Conservation (phyloP, 1,284 basidiomycete species). For the Sparassis latifolia region DNA sequence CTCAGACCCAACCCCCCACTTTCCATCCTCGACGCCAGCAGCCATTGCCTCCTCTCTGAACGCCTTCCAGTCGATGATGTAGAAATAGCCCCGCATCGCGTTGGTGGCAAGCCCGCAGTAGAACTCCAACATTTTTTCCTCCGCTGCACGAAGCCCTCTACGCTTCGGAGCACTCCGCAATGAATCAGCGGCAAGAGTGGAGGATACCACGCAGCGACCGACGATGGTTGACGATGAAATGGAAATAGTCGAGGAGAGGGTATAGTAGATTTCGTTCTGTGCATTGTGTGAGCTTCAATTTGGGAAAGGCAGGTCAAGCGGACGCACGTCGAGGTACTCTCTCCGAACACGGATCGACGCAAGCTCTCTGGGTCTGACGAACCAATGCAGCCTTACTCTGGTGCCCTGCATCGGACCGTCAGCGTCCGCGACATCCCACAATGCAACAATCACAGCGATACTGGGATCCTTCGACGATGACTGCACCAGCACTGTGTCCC, state of each 20-base stretch:
- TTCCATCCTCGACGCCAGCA: constrained; percentile 16
- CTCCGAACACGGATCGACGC: constrained; percentile 49
- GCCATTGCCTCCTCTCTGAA: constrained; percentile 37
- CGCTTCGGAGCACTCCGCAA: neutral
- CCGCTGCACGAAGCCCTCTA: neutral
- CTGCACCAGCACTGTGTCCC: constrained; percentile 60
- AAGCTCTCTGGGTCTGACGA: constrained; percentile 55
- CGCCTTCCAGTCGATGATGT: constrained; percentile 50
- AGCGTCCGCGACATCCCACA: constrained; percentile 53
- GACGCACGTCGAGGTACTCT: constrained; percentile 47
- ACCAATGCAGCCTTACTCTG: constrained; percentile 64
- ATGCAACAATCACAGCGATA: constrained; percentile 55
- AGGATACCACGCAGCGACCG: constrained; percentile 42
- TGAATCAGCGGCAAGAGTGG: constrained; percentile 2
- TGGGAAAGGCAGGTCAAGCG: neutral
- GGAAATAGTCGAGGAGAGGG: constrained; percentile 40
- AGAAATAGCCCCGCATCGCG: constrained; percentile 53
- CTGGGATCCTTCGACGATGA: constrained; percentile 49
- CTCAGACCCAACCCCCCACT: no score
- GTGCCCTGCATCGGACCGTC: constrained; percentile 27
- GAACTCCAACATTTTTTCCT: constrained; percentile 19
- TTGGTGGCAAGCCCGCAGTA: constrained; percentile 55
- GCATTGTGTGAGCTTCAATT: constrained; percentile 1
- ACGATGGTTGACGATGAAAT: constrained; percentile 45
- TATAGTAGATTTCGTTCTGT: constrained; percentile 69